These are phyloP conservation scores for Cercospora sp. DNA, from an alignment of 2,329 filamentous ascomycete genomes.

Conservation along the genomic window DNA sequence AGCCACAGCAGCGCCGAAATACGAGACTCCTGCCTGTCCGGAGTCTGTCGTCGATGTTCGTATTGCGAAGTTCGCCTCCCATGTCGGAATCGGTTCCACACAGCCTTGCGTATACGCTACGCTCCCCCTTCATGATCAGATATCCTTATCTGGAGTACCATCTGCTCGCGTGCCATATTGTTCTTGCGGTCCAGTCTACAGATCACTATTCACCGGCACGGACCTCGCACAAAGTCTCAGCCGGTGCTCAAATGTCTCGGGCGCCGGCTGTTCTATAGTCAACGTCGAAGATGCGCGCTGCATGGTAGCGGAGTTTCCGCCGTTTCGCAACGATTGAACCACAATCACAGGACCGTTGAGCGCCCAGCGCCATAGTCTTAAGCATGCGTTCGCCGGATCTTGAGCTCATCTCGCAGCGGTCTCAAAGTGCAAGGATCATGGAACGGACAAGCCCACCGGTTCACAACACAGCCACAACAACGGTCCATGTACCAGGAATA, in stretches of 20 bases:
- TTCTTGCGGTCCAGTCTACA: neutral
- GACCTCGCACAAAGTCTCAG: neutral
- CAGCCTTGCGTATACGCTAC: neutral
- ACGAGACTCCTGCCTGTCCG: neutral
- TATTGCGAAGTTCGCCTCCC: neutral
- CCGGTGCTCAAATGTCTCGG: neutral
- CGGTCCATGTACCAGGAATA: constrained; percentile 1
- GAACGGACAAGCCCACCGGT: neutral
- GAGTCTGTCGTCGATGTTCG: neutral
- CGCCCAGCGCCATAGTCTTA: neutral
- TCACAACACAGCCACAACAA: neutral
- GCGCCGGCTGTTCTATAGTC: neutral
- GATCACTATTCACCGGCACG: neutral
- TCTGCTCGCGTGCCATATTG: neutral
- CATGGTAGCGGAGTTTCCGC: neutral
- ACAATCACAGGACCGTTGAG: neutral
- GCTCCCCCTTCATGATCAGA: neutral
- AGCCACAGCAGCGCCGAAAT: neutral
- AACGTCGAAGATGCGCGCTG: neutral
- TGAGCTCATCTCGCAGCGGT: neutral
- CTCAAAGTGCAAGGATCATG: neutral
- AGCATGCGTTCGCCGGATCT: neutral
- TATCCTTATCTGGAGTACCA: neutral
- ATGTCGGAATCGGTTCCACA: neutral
- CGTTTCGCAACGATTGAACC: neutral